Base-by-base conservation (phyloP, 306 rosid genomes). In the Begonia peltatifolia region DNA sequence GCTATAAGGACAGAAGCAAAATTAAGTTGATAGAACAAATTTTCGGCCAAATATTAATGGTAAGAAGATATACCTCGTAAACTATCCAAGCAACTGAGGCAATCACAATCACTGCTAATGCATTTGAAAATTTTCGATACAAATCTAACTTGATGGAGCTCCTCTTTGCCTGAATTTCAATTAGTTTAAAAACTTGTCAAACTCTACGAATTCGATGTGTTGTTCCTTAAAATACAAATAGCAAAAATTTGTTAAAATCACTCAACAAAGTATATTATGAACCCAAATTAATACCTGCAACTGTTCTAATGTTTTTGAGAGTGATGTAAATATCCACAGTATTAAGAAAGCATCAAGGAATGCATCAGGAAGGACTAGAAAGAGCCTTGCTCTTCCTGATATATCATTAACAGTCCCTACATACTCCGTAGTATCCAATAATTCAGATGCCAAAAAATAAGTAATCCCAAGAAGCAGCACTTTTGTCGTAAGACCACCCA, bases 401-500 rank as follows among this genome's bases (percentile, higher is more conserved):
- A 85, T 74, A 72, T 90, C 97, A 68, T 76, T 85, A 61, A 90
- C 82, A 51, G 87, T 83, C 64, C 97, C 97, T 64, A 90, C 97
- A 69, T 76, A 85, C 72, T 90, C 95, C 1, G 95, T 75, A 61
- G 80, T 71, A 67, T 90, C 74, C 73, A 90, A 72, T 68, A 90
- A 73, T 56, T 90, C 97, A 5, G 94, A 80, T 30, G 95, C 90
- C 58, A 85, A 68, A 54, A 90, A 78, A 75, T 83, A 85, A 48
- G 95, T 83, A 60, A 73, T 42, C 61, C 97, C 97, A 56, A 90
- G 85, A 55, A 83, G 76, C 71, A 90, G 70, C 68, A 90, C 97
- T 77, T 90, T 85, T 60, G 95, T 82, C 54, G 97, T 83, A 65
- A 90, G 87, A 62, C 97, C 95, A 57, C 97, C 97, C 50, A 90